A percentile compares a stretch with the other conserved stretches of the same genome.
These are phyloP conservation scores for Cryptococcus hybrid DNA, from an alignment of 1,284 basidiomycete genomes.

Conservation along the genomic window DNA sequence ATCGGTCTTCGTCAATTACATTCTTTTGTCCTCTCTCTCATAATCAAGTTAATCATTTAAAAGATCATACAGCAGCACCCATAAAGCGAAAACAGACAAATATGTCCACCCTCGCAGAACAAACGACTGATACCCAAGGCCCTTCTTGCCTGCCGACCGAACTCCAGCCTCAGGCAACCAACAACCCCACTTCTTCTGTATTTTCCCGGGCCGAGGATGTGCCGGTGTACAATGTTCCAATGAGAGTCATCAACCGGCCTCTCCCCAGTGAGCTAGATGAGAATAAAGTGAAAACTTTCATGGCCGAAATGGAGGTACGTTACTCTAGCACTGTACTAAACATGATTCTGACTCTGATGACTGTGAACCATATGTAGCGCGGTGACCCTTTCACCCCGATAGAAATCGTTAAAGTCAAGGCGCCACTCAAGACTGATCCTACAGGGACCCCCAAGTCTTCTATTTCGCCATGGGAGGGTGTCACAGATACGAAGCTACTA, in stretches of 20 bases:
- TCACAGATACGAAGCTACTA: slow-evolving; percentile 51
- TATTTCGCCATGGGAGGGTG: slow-evolving; percentile 52
- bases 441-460: slow-evolving; percentile 32
- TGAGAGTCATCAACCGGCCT: slow-evolving; percentile 49
- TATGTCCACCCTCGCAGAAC: not conserved
- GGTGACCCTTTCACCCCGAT: slow-evolving; percentile 52
- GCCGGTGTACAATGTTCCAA: slow-evolving; percentile 45
- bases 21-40: not conserved
- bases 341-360: not conserved
- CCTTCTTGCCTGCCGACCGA: slow-evolving; percentile 7
- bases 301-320: slow-evolving; percentile 50
- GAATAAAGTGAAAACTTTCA: slow-evolving; percentile 47
- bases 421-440: slow-evolving; percentile 34
- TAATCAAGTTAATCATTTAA: not conserved
- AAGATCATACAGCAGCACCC: not conserved
- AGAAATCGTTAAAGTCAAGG: slow-evolving; percentile 47
- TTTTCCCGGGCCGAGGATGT: slow-evolving; percentile 28
- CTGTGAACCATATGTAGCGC: slow-evolving; percentile 16
- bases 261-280: slow-evolving; percentile 49
- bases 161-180: slow-evolving; percentile 3
- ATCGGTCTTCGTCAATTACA: not conserved
- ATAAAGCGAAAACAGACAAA: not conserved
- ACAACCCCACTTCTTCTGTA: slow-evolving; percentile 27
- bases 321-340: not conserved
- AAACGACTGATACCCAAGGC: not conserved